phyloP scores from a whole-genome alignment of 202 grass and related monocot genomes.

The Eragrostis tef region DNA sequence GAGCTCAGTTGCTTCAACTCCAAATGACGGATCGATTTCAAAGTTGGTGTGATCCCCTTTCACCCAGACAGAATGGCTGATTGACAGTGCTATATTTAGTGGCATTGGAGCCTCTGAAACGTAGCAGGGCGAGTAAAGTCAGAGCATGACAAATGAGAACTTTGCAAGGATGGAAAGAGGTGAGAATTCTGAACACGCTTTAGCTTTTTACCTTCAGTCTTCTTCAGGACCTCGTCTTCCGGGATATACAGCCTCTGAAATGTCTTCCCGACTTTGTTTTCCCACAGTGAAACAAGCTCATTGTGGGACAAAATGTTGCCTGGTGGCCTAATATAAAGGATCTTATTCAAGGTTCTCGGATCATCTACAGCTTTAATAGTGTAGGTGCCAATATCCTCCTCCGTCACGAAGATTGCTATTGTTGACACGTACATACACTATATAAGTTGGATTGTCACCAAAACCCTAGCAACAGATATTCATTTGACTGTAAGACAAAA shows the following conservation, averaged over 20 bases:
- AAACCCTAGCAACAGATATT: conserved; percentile 11
- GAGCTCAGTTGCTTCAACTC: conserved; percentile 62
- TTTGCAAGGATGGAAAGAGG: neutral
- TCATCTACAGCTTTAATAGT: conserved; percentile 66
- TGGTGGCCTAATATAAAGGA: conserved; percentile 59
- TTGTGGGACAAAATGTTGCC: conserved; percentile 61
- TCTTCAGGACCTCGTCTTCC: conserved; percentile 57
- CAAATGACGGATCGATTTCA: conserved; percentile 66
- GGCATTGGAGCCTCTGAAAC: conserved; percentile 56
- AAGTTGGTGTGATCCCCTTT: conserved; percentile 73
- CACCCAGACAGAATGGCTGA: conserved; percentile 63
- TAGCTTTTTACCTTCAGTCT: conserved; percentile 50
- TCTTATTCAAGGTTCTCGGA: conserved; percentile 61
- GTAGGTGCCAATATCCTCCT: conserved; percentile 62
- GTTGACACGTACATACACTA: conserved; percentile 1
- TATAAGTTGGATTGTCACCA: neutral
- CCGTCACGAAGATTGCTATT: conserved; percentile 53
- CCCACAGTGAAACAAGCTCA: conserved; percentile 64
- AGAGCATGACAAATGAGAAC: neutral
- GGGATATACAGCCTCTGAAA: conserved; percentile 59
- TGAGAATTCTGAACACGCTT: neutral
- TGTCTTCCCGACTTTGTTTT: conserved; percentile 57
- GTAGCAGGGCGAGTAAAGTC: conserved; percentile 13
- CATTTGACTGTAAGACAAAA: neutral
- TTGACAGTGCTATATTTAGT: conserved; percentile 50